phyloP scores from a whole-genome alignment of 2,329 filamentous ascomycete species.

The Helotiales sp. region DNA sequence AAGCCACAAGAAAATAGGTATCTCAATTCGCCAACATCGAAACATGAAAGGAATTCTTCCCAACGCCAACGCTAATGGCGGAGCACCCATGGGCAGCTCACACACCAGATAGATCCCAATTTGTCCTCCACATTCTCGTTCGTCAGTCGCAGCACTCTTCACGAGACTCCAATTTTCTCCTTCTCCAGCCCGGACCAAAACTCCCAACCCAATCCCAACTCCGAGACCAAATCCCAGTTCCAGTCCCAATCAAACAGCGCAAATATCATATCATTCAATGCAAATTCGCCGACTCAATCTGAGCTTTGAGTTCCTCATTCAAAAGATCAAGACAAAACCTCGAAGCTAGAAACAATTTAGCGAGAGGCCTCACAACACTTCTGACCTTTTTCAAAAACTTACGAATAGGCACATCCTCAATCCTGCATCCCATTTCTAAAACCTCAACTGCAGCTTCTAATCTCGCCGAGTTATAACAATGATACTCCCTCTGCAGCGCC shows the following conservation, averaged over 20 bases:
- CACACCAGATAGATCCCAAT: slow-evolving; percentile 4
- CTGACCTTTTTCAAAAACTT: slow-evolving; percentile 16
- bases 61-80: slow-evolving; percentile 17
- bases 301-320: slow-evolving; percentile 39
- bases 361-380: background rate
- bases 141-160: background rate
- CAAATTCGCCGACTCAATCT: slow-evolving; percentile 28
- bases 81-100: background rate
- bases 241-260: background rate
- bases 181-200: background rate
- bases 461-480: slow-evolving; percentile 42
- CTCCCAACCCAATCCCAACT: background rate
- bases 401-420: slow-evolving; percentile 38
- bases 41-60: slow-evolving; percentile 6
- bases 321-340: slow-evolving; percentile 41
- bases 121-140: background rate
- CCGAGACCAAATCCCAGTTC: background rate
- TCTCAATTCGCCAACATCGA: background rate
- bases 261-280: background rate
- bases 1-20: slow-evolving; percentile 2
- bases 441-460: slow-evolving; percentile 42
- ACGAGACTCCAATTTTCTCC: background rate
- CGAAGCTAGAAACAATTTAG: slow-evolving; percentile 33
- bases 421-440: slow-evolving; percentile 33
- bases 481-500: slow-evolving; percentile 38